Base-by-base conservation (phyloP, 2,329 filamentous ascomycete genomes). In the Trichophyton verrucosum region DNA sequence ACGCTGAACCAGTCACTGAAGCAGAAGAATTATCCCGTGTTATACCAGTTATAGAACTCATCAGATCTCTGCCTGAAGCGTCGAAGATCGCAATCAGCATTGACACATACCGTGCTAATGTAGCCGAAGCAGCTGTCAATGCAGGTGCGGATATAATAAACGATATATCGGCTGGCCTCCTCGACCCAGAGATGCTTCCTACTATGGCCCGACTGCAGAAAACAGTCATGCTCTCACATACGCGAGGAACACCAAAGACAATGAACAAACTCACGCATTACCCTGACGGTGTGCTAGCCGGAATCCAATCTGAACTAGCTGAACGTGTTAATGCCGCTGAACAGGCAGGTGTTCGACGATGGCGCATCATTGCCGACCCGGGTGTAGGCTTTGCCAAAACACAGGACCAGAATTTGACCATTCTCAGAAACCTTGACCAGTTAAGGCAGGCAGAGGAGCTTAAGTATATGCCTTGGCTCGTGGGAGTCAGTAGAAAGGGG, bases 381-480 rank as follows among this genome's bases (percentile, higher is more conserved):
- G 94, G 94, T 0, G 82, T 99, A 36, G 94, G 94, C 0, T 99
- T 99, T 71, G 91, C 94, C 61, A 99, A 99, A 77, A 86, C 83
- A 0, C 79, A 81, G 60, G 78, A 81, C 46, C 90, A 96, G 72
- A 96, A 96, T 72, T 76, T 96, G 1, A 85, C 90, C 66, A 76
- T 99, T 1, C 76, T 99, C 38, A 80, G 88, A 7, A 75, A 82
- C 1, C 74, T 95, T 36, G 78, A 80, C 7, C 82, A 85, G 65
- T 75, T 95, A 64, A 79, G 86, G 30, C 66, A 58, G 5, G 36
- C 9, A 9, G 59, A 57, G 9, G 15, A 6, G 3, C 62, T 76
- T 11, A 75, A 76, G 49, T 86, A 82, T 79, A 76, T 95, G 17
- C 91, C 94, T 0, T 97, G 92, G 92, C 78, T 97, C 22, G 80